phyloP scores from a whole-genome alignment of 2,329 filamentous ascomycete species.

The Aspergillus unguis region DNA sequence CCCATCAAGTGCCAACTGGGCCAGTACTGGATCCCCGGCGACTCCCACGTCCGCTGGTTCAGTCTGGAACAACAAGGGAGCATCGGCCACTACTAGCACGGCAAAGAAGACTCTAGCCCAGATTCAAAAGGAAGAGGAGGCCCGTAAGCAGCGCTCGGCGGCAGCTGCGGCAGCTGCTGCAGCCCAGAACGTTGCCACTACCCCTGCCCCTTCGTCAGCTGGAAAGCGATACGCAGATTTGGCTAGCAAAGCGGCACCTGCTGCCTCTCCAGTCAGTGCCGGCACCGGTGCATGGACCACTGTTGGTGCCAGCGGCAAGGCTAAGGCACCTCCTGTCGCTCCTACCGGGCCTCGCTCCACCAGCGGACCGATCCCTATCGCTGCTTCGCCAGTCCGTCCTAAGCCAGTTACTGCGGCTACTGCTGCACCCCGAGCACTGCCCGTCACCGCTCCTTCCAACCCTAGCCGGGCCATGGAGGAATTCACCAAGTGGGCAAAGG shows the following conservation, averaged over 20 bases:
- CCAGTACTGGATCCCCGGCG: conserved; percentile 67
- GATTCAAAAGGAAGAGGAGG: conserved; percentile 94
- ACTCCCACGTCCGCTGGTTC: conserved; percentile 52
- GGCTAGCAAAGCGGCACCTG: conserved; percentile 66
- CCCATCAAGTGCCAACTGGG: conserved; percentile 87
- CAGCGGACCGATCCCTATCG: conserved; percentile 39
- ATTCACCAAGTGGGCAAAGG: conserved; percentile 87
- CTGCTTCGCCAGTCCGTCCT: conserved; percentile 43
- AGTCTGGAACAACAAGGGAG: conserved; percentile 52
- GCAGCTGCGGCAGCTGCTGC: conserved; percentile 45
- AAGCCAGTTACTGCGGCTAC: conserved; percentile 51
- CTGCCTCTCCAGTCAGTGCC: conserved; percentile 42
- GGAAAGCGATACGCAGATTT: conserved; percentile 95
- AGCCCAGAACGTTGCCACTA: conserved; percentile 48
- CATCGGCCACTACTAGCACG: conserved; percentile 34
- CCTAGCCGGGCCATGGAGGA: conserved; percentile 74
- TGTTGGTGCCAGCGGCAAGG: conserved; percentile 88
- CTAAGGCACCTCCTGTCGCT: conserved; percentile 63
- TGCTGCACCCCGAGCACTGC: conserved; percentile 49
- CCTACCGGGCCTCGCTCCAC: conserved; percentile 47
- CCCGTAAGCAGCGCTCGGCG: conserved; percentile 72
- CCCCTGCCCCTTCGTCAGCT: conserved; percentile 38
- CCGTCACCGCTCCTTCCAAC: conserved; percentile 44
- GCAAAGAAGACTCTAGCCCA: conserved; percentile 89
- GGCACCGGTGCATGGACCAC: conserved; percentile 76